Percentiles rank a stretch among this genome's conserved stretches.
These are phyloP conservation scores for Plenodomus tracheiphilus DNA, from an alignment of 2,329 filamentous ascomycete genomes.

Conservation along the genomic window DNA sequence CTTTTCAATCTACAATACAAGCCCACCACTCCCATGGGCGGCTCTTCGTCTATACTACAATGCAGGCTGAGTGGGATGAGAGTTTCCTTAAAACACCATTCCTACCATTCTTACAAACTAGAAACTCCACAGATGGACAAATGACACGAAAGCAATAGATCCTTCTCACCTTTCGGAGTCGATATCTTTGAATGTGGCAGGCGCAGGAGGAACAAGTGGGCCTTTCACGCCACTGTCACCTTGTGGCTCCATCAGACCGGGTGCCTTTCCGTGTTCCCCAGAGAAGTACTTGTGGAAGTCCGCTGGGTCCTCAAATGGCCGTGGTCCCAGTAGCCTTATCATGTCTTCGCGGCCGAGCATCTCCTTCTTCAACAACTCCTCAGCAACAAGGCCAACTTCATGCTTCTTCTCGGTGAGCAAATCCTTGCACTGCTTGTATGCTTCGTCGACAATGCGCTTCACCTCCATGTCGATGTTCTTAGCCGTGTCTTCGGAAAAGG, in stretches of 20 bases:
- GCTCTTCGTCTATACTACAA: neutral
- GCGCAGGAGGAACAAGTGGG: conserved; percentile 35
- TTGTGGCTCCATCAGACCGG: conserved; percentile 37
- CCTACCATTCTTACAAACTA: neutral
- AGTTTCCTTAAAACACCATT: too few relatives aligned
- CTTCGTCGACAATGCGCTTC: conserved; percentile 85
- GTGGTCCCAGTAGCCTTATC: conserved; percentile 80
- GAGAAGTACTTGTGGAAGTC: conserved; percentile 95
- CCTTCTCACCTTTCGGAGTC: neutral
- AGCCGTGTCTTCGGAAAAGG: conserved; percentile 92
- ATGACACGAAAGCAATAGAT: too few relatives aligned
- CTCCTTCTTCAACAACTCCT: conserved; percentile 91
- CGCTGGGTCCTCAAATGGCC: conserved; percentile 81
- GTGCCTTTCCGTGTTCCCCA: conserved; percentile 42
- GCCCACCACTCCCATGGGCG: too few relatives aligned
- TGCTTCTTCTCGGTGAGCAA: conserved; percentile 83
- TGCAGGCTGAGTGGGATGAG: neutral
- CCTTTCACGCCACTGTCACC: conserved; percentile 40
- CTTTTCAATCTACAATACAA: neutral
- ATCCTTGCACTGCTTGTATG: conserved; percentile 86
- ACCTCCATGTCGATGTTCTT: conserved; percentile 92
- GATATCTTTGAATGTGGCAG: conserved; percentile 25
- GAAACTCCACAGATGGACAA: too few relatives aligned
- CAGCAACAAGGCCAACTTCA: conserved; percentile 85
- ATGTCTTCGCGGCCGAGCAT: conserved; percentile 90